Evolutionary conservation across 2,329 filamentous ascomycete genomes (phyloP), one percentile per base, ranked within the genome.

Genomic region (Aspergillus viridinutans): DNA sequence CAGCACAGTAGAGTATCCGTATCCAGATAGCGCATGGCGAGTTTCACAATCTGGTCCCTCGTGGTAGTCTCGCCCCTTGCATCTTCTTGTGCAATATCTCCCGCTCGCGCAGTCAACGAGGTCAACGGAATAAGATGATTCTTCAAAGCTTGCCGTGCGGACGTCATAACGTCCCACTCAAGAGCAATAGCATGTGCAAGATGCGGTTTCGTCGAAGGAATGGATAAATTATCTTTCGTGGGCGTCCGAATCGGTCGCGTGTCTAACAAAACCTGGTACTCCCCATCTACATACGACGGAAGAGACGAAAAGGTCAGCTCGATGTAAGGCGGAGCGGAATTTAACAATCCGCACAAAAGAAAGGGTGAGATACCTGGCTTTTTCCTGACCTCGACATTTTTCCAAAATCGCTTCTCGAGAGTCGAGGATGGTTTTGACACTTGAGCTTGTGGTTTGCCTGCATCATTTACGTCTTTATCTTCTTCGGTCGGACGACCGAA

Each of bases 1-100:
- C 92, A 96, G 82, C 93, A 97, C 1, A 99, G 84, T 38, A 97
- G 78, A 0, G 90, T 92, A 76, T 99, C 94, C 1, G 94, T 97
- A 66, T 92, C 87, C 26, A 99, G 83, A 74, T 97, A 97, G 49
- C 89, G 84, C 81, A 97, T 83, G 52, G 94, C 77, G 61, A 85
- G 87, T 20, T 78, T 80, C 17, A 88, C 77, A 49, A 97, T 86
- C 43, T 82, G 78, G 0, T 82, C 71, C 38, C 92, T 83, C 40
- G 89, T 80, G 25, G 80, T 78, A 17, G 67, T 71, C 42, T 79
- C 73, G 3, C 79, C 80, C 9, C 74, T 62, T 0, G 71, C 71
- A 63, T 96, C 90, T 64, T 91, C 88, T 21, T 81, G 81, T 50
- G 80, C 80, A 55, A 97, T 90, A 70, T 97, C 93, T 29, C 93